Evolutionary conservation across 2,329 filamentous ascomycete genomes (phyloP).

Genomic region (Talaromyces pinophilus): DNA sequence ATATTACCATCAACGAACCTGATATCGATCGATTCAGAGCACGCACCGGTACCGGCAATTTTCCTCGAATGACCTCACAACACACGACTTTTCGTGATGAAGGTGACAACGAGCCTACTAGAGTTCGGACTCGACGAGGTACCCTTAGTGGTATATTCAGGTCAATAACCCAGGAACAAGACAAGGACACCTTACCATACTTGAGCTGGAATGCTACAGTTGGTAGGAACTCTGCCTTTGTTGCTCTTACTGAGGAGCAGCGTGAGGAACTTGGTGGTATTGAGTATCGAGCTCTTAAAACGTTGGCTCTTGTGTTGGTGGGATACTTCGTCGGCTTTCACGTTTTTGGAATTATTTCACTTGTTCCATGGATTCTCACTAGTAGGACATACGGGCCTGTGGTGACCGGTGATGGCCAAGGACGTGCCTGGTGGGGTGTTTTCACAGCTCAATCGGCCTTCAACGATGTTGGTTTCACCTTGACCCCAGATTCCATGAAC

Average conservation of each 20-base stretch:
- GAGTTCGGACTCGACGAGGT: slow-evolving; percentile 31
- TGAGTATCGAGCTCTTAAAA: slow-evolving; percentile 90
- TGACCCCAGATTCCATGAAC: slow-evolving; percentile 91
- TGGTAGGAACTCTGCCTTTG: slow-evolving; percentile 88
- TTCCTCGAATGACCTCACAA: slow-evolving; percentile 43
- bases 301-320: slow-evolving; percentile 74
- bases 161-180: slow-evolving; percentile 41
- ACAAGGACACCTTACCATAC: slow-evolving; percentile 70
- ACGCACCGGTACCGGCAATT: slow-evolving; percentile 37
- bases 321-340: slow-evolving; percentile 84
- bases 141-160: slow-evolving; percentile 38
- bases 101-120: slow-evolving; percentile 31
- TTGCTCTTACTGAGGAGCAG: slow-evolving; percentile 84
- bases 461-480: slow-evolving; percentile 89
- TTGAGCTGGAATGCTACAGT: slow-evolving; percentile 92
- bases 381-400: slow-evolving; percentile 63
- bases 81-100: slow-evolving; percentile 38
- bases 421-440: slow-evolving; percentile 82
- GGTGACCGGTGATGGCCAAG: slow-evolving; percentile 63
- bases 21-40: slow-evolving; percentile 39
- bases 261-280: slow-evolving; percentile 94
- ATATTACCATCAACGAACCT: slow-evolving; percentile 53
- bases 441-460: slow-evolving; percentile 88
- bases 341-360: slow-evolving; percentile 68
- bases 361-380: slow-evolving; percentile 78